Percentiles rank a stretch among this genome's conserved stretches.
Evolutionary conservation across 768 basidiomycete species (phyloP).

Genomic region (Rhodotorula babjevae): DNA sequence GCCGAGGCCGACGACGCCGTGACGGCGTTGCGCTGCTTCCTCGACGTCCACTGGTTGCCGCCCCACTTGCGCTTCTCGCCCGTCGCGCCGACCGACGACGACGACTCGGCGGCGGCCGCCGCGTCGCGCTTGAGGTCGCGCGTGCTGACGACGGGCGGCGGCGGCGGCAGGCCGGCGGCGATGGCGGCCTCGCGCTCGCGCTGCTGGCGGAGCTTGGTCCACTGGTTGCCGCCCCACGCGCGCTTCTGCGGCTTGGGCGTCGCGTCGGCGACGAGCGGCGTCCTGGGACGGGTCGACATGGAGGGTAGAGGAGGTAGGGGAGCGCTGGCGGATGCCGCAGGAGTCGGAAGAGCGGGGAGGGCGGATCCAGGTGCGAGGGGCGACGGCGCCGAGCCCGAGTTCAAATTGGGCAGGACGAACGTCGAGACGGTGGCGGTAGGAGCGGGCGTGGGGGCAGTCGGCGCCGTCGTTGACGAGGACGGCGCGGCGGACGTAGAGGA

Average conservation of each 20-base stretch:
- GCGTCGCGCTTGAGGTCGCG: not conserved
- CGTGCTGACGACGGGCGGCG: conserved; percentile 37
- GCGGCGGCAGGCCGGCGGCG: not conserved
- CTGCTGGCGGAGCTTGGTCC: conserved; percentile 13
- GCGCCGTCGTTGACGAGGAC: no score
- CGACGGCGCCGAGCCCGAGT: not conserved
- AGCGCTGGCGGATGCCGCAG: no score
- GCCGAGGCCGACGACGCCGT: not conserved
- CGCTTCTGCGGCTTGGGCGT: not conserved
- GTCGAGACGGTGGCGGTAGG: not conserved
- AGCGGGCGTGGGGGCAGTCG: no score
- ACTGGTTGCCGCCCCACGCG: conserved; percentile 26
- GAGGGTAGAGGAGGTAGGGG: not conserved
- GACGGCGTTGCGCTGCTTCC: not conserved
- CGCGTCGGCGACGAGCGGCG: no score
- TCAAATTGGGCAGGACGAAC: not conserved
- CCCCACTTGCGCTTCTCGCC: not conserved
- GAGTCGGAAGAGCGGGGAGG: no score
- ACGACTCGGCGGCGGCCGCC: conserved; percentile 46
- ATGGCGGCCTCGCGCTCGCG: conserved; percentile 47
- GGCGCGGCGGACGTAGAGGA: not conserved
- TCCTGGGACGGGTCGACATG: no score
- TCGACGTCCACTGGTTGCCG: conserved; percentile 40
- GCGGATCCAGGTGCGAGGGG: no score
- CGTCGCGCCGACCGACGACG: conserved; percentile 54